phyloP scores from a whole-genome alignment of 2,329 filamentous ascomycete genomes.

The Claviceps maximensis region DNA sequence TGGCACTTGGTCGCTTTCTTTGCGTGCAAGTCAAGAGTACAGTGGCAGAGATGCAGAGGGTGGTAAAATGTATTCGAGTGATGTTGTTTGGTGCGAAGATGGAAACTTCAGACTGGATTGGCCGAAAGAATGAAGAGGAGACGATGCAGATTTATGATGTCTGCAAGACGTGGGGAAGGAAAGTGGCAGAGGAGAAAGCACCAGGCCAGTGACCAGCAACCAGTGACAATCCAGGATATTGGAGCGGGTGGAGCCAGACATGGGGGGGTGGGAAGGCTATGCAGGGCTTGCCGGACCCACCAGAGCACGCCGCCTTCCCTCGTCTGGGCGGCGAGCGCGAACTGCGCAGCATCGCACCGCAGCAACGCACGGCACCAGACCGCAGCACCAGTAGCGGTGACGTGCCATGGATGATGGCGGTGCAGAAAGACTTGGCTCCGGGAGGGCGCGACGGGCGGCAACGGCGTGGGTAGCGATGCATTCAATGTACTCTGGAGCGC shows the following conservation, averaged over 20 bases:
- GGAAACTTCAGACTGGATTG: neutral
- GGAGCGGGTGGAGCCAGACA: neutral
- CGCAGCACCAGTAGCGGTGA: neutral
- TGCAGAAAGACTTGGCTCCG: no score
- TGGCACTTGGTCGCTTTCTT: neutral
- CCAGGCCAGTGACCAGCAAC: no score
- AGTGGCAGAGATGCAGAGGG: neutral
- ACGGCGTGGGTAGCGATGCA: neutral
- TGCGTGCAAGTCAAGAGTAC: neutral
- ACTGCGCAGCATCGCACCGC: neutral
- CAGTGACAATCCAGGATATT: neutral
- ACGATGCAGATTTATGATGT: constrained; percentile 1
- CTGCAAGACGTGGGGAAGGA: neutral
- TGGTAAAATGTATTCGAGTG: neutral
- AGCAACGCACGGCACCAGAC: no score
- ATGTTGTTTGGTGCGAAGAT: neutral
- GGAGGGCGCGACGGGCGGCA: no score
- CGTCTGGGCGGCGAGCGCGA: no score
- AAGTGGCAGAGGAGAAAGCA: neutral
- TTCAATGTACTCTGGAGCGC: no score
- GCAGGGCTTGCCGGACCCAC: neutral
- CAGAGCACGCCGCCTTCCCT: no score
- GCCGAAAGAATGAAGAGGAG: neutral
- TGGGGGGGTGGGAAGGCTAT: neutral
- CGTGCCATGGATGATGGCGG: no score